A percentile compares a stretch with the other conserved stretches of the same genome.
Conservation (phyloP, 2,329 filamentous ascomycete genomes). For the Xylariales sp. region DNA sequence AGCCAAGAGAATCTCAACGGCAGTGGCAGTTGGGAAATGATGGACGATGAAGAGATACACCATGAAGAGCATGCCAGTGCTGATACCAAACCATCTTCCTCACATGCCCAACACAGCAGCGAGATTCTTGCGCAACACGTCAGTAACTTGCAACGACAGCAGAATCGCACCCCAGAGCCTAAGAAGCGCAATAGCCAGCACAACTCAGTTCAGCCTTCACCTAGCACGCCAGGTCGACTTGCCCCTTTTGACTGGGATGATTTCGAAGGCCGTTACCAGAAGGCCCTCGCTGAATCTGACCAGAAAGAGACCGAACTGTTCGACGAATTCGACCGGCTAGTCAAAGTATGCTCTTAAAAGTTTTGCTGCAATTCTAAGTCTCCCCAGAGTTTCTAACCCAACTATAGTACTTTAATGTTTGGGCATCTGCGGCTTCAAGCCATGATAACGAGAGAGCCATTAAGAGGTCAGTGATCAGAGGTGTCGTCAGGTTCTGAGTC, state of each 20-base stretch:
- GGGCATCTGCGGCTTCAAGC: slow-evolving; percentile 67
- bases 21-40: not conserved
- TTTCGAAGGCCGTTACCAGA: slow-evolving; percentile 66
- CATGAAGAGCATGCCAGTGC: slow-evolving; percentile 1
- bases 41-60: not conserved
- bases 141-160: slow-evolving; percentile 9
- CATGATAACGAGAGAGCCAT: slow-evolving; percentile 74
- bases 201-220: slow-evolving; percentile 29
- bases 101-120: too few species aligned
- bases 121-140: too few species aligned
- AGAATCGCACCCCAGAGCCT: slow-evolving; percentile 25
- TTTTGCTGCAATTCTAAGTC: not conserved
- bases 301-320: slow-evolving; percentile 61
- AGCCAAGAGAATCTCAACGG: slow-evolving; percentile 8
- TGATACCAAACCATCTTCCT: too few species aligned
- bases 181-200: slow-evolving; percentile 31
- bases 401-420: slow-evolving; percentile 69
- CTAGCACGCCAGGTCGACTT: slow-evolving; percentile 49
- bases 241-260: slow-evolving; percentile 69
- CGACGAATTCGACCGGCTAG: slow-evolving; percentile 62
- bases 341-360: slow-evolving; percentile 54
- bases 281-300: slow-evolving; percentile 59
- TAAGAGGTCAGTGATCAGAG: slow-evolving; percentile 72
- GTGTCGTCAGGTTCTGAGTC: not conserved
- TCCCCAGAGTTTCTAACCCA: not conserved